A percentile compares a stretch with the other conserved stretches of the same genome.
These are phyloP conservation scores for Phytophthora cryptogea DNA, from an alignment of 352 stramenopile genomes.

Conservation along the genomic window DNA sequence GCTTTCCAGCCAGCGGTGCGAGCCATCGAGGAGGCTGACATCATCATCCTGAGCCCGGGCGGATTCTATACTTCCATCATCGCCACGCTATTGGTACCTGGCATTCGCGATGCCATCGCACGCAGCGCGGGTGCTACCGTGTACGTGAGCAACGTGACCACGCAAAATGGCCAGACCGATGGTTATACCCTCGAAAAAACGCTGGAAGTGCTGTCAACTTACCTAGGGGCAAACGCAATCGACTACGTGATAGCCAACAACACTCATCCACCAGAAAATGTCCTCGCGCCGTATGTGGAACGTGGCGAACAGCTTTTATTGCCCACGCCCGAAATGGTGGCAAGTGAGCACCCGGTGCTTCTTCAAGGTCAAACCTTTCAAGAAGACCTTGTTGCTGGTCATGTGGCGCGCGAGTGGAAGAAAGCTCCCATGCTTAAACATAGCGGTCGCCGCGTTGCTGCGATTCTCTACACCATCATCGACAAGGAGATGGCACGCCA, in stretches of 20 bases:
- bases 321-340: constrained; percentile 62
- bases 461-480: constrained; percentile 88
- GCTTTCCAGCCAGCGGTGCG: constrained; percentile 76
- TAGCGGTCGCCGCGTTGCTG: constrained; percentile 70
- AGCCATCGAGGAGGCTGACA: constrained; percentile 84
- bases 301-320: constrained; percentile 75
- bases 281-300: constrained; percentile 70
- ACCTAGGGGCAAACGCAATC: constrained; percentile 74
- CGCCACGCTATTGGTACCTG: constrained; percentile 74
- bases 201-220: constrained; percentile 63
- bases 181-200: constrained; percentile 76
- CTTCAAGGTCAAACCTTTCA: constrained; percentile 83
- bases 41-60: constrained; percentile 81
- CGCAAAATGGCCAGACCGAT: constrained; percentile 82
- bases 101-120: constrained; percentile 80
- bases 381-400: constrained; percentile 50
- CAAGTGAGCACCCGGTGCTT: constrained; percentile 61
- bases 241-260: constrained; percentile 91
- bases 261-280: constrained; percentile 50
- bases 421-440: constrained; percentile 89
- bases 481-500: constrained; percentile 76
- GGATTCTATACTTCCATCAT: constrained; percentile 91
- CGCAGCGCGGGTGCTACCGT: constrained; percentile 70
- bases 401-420: constrained; percentile 68
- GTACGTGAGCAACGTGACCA: constrained; percentile 89